A percentile compares a stretch with the other conserved stretches of the same genome.
These are phyloP conservation scores for Annulohypoxylon maeteangense DNA, from an alignment of 495 filamentous ascomycete genomes.

Conservation along the genomic window DNA sequence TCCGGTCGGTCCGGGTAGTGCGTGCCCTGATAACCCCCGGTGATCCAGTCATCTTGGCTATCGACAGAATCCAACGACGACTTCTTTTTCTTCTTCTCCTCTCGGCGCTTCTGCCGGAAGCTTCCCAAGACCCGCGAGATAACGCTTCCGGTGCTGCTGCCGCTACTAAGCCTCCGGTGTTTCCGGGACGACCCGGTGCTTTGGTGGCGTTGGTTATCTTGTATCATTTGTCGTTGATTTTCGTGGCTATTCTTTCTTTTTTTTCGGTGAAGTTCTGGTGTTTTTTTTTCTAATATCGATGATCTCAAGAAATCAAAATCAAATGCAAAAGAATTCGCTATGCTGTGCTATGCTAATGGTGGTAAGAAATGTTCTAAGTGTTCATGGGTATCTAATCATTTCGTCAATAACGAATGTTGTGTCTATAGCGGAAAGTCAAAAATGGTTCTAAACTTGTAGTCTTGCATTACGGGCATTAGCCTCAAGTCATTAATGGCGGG, in stretches of 20 bases:
- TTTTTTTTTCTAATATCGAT: neutral
- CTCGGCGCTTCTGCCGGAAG: conserved; percentile 22
- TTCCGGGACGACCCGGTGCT: neutral
- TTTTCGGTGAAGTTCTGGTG: neutral
- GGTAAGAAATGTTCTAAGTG: conserved; percentile 15
- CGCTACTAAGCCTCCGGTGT: neutral
- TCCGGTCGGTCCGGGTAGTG: conserved; percentile 42
- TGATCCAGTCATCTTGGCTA: conserved; percentile 21
- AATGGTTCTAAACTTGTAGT: conserved; percentile 5
- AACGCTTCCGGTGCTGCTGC: conserved; percentile 16
- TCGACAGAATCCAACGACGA: neutral
- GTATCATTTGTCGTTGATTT: conserved; percentile 21
- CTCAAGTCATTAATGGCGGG: conserved; percentile 20
- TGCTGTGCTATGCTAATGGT: conserved; percentile 8
- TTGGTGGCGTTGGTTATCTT: conserved; percentile 5
- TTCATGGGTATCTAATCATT: conserved; percentile 24
- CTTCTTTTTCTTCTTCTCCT: conserved; percentile 13
- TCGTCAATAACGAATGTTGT: conserved; percentile 23
- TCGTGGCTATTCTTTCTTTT: neutral
- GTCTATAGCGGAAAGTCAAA: conserved; percentile 34
- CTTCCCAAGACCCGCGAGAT: conserved; percentile 37
- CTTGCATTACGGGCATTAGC: neutral
- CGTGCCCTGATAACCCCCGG: conserved; percentile 28
- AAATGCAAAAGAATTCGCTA: conserved; percentile 9
- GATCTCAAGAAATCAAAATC: neutral